Percentiles rank a stretch among this genome's conserved stretches.
These are phyloP conservation scores for Aspergillus nidulans DNA, from an alignment of 495 filamentous ascomycete genomes.

Conservation along the genomic window DNA sequence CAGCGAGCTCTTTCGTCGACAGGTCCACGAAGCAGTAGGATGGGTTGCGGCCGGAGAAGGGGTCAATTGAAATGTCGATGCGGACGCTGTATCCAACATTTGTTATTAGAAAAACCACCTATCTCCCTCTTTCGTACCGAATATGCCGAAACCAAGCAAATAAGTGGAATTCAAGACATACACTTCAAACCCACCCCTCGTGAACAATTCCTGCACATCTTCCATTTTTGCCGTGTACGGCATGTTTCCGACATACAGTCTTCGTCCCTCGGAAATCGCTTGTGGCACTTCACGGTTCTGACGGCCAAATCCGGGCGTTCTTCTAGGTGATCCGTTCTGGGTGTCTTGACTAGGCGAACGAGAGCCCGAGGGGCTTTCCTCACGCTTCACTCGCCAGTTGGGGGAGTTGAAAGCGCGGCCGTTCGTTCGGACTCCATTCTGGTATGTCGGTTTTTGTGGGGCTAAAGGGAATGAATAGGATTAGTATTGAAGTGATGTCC, in stretches of 20 bases:
- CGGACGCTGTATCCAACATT: constrained; percentile 39
- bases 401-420: constrained; percentile 45
- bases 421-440: constrained; percentile 37
- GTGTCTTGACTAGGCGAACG: constrained; percentile 21
- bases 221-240: constrained; percentile 58
- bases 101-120: too few relatives aligned
- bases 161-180: constrained; percentile 19
- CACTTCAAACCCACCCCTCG: constrained; percentile 41
- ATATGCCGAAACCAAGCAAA: background rate
- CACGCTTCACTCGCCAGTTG: constrained; percentile 44
- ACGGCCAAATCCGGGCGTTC: constrained; percentile 32
- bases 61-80: constrained; percentile 64
- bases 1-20: constrained; percentile 48
- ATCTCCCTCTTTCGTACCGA: background rate
- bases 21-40: constrained; percentile 72
- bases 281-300: constrained; percentile 34
- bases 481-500: constrained; percentile 20
- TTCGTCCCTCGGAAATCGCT: constrained; percentile 39
- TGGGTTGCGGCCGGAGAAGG: constrained; percentile 62
- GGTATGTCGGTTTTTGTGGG: constrained; percentile 31
- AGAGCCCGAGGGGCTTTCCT: constrained; percentile 21
- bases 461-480: constrained; percentile 21
- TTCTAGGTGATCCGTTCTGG: constrained; percentile 17
- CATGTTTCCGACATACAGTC: constrained; percentile 65
- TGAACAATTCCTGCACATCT: constrained; percentile 57